Evolutionary conservation across 306 rosid genomes (phyloP).

Genomic region (Dalbergia oliveri): DNA sequence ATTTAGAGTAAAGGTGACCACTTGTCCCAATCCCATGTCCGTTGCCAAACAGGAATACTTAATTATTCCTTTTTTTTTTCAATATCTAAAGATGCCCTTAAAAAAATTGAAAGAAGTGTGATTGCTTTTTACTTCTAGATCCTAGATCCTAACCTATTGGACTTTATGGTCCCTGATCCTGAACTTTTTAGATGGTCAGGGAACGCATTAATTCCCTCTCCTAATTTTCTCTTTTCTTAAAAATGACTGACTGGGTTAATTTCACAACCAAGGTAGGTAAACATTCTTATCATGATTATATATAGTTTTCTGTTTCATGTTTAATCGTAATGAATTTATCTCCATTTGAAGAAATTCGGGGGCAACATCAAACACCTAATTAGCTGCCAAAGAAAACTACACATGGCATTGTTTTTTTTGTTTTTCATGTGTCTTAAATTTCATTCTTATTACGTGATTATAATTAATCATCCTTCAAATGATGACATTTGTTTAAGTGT

Average conservation of each 20-base stretch:
- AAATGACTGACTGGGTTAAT: conserved; percentile 12
- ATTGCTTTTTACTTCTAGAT: conserved; percentile 25
- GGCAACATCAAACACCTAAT: conserved; percentile 58
- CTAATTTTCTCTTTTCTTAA: conserved; percentile 16
- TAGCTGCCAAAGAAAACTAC: conserved; percentile 48
- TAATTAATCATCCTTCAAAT: conserved; percentile 39
- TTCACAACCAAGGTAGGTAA: conserved; percentile 46
- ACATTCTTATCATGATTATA: conserved; percentile 30
- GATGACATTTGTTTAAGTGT: conserved; percentile 53
- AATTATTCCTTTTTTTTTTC: not conserved
- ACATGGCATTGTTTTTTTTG: conserved; percentile 10
- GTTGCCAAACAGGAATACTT: conserved; percentile 11
- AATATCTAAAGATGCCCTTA: not conserved
- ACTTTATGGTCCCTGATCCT: not conserved
- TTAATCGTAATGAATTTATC: conserved; percentile 48
- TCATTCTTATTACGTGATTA: conserved; percentile 17
- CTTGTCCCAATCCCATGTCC: conserved; percentile 41
- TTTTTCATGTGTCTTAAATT: not conserved
- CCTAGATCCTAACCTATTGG: not conserved
- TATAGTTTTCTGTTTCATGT: conserved; percentile 31
- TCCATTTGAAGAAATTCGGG: conserved; percentile 53
- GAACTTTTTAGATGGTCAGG: conserved; percentile 11
- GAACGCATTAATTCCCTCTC: conserved; percentile 10
- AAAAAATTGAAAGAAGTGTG: not conserved
- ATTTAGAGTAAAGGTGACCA: conserved; percentile 56